Base-by-base conservation (phyloP, 2,329 filamentous ascomycete genomes). In the Exophiala mesophila region DNA sequence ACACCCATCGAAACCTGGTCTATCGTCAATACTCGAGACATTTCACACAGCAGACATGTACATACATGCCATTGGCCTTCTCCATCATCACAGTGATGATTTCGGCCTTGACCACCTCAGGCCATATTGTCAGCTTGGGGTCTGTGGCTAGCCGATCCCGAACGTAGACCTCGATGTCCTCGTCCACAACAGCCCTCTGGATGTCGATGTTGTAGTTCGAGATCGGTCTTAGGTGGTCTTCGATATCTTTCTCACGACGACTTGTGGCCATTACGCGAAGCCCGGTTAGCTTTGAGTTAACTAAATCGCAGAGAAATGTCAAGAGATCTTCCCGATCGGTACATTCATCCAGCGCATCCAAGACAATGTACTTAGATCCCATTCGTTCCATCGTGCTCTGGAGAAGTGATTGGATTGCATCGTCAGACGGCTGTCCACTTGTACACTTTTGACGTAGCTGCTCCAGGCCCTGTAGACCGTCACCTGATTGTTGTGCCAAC, bases 1-100 rank as follows among this genome's bases (percentile, higher is more conserved):
- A 44, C 10, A 52, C 56, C 56, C 53, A 58, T 9, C 55, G 47
- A 46, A 60, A 59, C 54, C 51, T 57, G 30, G 15, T 21, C 24
- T 15, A 23, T 30, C 13, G 13, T 26, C 32, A 34, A 18, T 12
- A 26, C 34, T 6, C 9, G 8, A 15, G 7, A 15, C 5, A 26
- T 26, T 26, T 6, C 12, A 26, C 23, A 26, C 8, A 26, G 17
- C 12, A 26, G 5, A n/a, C 7, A 17, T 29, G 13, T 15, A 35
- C 6, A 32, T 41, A 54, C 53, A 54, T 52, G 7, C 50, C 50
- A 45, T 47, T 36, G 4, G 49, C 36, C 39, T 50, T 54, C 9
- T 19, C 38, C 58, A 61, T 58, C 55, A 61, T 52, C 52, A 57
- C 33, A 13, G 13, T 34, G 20, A 16, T 35, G n/a, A 53, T 51